These are phyloP conservation scores for Mariannaea elegans DNA, from an alignment of 2,329 filamentous ascomycete species.

Conservation along the genomic window DNA sequence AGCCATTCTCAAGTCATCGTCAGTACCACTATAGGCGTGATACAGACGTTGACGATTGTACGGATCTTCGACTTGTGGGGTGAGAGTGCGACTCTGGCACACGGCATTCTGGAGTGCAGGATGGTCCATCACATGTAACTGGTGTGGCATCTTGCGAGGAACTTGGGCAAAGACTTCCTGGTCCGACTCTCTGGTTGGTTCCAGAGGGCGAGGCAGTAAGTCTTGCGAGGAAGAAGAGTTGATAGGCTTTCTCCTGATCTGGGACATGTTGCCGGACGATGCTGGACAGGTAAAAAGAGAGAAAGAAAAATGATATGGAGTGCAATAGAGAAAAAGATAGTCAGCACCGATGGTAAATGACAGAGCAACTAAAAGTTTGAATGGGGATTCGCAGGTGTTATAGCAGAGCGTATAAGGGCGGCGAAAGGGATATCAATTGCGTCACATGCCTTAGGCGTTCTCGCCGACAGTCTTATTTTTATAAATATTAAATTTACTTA, in stretches of 20 bases:
- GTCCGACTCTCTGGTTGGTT: neutral
- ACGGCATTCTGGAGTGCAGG: neutral
- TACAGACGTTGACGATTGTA: neutral
- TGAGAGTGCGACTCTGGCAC: neutral
- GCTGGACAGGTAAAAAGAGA: neutral
- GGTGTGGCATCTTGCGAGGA: neutral
- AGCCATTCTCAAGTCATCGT: neutral
- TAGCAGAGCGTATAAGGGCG: neutral
- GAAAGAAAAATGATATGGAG: neutral
- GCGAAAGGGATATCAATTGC: neutral
- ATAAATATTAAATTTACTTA: no score
- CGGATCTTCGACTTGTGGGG: neutral
- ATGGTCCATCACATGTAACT: neutral
- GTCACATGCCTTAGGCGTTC: neutral
- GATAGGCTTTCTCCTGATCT: neutral
- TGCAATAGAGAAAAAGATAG: neutral
- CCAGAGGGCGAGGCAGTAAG: neutral
- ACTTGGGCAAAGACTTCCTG: neutral
- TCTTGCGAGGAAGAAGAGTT: neutral
- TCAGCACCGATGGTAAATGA: neutral
- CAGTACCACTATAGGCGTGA: neutral
- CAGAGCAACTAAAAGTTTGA: neutral
- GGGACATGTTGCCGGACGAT: neutral
- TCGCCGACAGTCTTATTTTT: no score
- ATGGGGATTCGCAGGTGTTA: neutral